Conservation (phyloP, 2,329 filamentous ascomycete genomes). For the Neonectria sp. region DNA sequence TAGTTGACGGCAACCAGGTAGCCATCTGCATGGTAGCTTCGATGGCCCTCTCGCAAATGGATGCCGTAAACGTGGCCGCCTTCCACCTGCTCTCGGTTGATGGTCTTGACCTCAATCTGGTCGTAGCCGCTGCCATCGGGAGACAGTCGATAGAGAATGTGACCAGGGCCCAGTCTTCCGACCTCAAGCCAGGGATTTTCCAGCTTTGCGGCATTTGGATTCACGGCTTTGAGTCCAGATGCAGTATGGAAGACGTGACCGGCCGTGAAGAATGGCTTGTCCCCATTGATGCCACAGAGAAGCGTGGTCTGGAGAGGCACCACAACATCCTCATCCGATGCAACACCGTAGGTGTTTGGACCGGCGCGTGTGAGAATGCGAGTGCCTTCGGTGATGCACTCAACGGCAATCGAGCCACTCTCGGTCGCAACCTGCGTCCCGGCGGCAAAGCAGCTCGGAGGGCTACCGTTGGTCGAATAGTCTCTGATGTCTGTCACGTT, state of each 20-base stretch:
- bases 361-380: background rate
- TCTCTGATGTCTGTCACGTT: background rate
- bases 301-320: background rate
- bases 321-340: background rate
- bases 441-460: background rate
- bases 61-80: constrained; percentile 9
- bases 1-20: constrained; percentile 28
- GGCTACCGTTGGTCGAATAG: background rate
- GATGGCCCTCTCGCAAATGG: constrained; percentile 16
- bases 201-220: background rate
- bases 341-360: background rate
- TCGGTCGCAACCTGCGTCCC: background rate
- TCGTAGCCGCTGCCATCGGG: background rate
- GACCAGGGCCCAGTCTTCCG: background rate
- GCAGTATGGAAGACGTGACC: constrained; percentile 15
- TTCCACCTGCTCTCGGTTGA: background rate
- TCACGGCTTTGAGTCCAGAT: constrained; percentile 8
- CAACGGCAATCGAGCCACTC: background rate
- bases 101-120: background rate
- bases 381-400: background rate
- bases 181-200: constrained; percentile 25
- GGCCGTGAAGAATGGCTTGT: constrained; percentile 18
- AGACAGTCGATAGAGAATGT: background rate
- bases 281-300: background rate
- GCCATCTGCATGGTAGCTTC: constrained; percentile 27